Evolutionary conservation across 2,329 filamentous ascomycete species (phyloP), one percentile per base, ranked within the genome.

Genomic region (Cytospora schulzeri): DNA sequence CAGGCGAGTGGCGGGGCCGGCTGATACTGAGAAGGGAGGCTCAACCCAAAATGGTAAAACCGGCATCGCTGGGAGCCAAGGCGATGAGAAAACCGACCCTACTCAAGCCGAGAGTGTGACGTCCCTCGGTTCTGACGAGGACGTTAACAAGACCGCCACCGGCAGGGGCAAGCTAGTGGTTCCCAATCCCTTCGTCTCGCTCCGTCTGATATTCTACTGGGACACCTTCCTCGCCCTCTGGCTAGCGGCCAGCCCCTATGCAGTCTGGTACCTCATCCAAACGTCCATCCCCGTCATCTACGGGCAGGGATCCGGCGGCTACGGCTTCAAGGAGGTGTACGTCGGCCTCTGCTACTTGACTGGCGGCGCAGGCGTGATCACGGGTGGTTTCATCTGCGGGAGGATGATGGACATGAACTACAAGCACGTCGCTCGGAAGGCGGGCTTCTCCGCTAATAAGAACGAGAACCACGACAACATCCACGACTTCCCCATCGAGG

Each of bases 401-500:
- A 79, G 79, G 62, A 71, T 83, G 11, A 74, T 82, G 64, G 81
- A 83, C 73, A 86, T 84, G 79, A 92, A 91, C 71, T 93, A 89
- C 72, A 80, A 84, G 8, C 83, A 88, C 48, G 81, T 88, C 58
- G 88, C 89, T 1, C 78, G 78, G 54, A 80, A 81, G 38, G 74
- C 86, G 9, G 85, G 85, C 7, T 77, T 91, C 55, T 74, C 78
- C 0, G 81, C 90, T 66, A 82, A 83, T 59, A 80, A 79, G 54
- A 85, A 82, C 63, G 83, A 84, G 4, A 78, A 79, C 15, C 75
- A 78, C 55, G 75, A 82, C 56, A 75, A 82, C 63, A 71, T 81
- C 56, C 70, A 70, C 11, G 73, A 76, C n/a, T 84, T 84, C 58
- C 82, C 82, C 1, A 79, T 84, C 48, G 82, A 84, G 68, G 75